phyloP scores from a whole-genome alignment of 495 filamentous ascomycete species.

The Aspergillus biplanus region DNA sequence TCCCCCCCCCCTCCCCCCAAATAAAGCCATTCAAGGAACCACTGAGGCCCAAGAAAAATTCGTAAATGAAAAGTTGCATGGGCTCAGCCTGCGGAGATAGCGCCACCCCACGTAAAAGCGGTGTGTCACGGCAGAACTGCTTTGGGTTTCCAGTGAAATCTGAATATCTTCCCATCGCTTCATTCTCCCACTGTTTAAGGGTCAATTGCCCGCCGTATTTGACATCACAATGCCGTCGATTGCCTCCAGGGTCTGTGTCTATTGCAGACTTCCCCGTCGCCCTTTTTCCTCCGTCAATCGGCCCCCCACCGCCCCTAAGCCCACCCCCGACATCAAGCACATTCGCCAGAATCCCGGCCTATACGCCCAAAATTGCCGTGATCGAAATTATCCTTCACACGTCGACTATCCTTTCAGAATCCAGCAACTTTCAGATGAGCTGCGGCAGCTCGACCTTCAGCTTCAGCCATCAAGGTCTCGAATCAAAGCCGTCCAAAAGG shows the following conservation, averaged over 20 bases:
- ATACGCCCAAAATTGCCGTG: slow-evolving; percentile 78
- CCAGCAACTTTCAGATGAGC: slow-evolving; percentile 67
- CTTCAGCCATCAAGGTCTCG: slow-evolving; percentile 40
- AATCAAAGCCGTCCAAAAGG: slow-evolving; percentile 48
- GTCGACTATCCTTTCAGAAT: slow-evolving; percentile 70
- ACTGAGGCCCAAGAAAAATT: too few relatives aligned
- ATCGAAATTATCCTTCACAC: slow-evolving; percentile 79
- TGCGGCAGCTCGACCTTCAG: slow-evolving; percentile 52
- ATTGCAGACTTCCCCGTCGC: slow-evolving; percentile 41
- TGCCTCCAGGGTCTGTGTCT: slow-evolving; percentile 42
- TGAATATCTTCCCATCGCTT: slow-evolving; percentile 7
- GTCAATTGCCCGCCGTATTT: slow-evolving; percentile 1
- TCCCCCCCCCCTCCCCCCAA: too few relatives aligned
- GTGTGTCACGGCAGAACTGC: slow-evolving; percentile 15
- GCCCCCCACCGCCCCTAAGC: slow-evolving; percentile 79
- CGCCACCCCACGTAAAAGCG: slow-evolving; percentile 6
- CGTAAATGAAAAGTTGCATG: too few relatives aligned
- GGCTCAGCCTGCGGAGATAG: too few relatives aligned
- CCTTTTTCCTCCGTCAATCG: slow-evolving; percentile 44
- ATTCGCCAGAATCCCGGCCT: slow-evolving; percentile 81
- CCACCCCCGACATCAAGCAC: slow-evolving; percentile 79
- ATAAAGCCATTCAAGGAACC: too few relatives aligned
- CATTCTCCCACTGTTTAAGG: slow-evolving; percentile 27
- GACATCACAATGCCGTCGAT: slow-evolving; percentile 16
- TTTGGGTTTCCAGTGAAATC: background rate